Conservation (phyloP, 805 yeast genomes). For the Cyberlindnera xishuangbannaensis region DNA sequence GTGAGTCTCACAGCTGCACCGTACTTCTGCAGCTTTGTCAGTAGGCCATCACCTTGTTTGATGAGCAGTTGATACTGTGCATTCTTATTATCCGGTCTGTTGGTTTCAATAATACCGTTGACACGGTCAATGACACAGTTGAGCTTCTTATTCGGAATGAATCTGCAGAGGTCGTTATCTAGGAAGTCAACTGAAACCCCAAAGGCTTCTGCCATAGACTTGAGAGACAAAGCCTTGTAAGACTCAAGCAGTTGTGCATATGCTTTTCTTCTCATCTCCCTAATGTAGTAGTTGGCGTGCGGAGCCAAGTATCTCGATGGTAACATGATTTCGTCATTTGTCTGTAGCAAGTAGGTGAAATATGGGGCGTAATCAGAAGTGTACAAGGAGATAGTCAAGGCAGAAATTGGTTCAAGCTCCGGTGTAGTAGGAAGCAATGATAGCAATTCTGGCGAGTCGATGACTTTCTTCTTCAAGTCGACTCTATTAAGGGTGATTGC, state of each 20-base stretch:
- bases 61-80: conserved; percentile 85
- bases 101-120: conserved; percentile 91
- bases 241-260: conserved; percentile 92
- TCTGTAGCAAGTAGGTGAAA: conserved; percentile 69
- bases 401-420: conserved; percentile 71
- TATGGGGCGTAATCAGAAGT: conserved; percentile 80
- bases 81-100: conserved; percentile 93
- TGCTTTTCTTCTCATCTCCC: conserved; percentile 93
- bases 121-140: conserved; percentile 96
- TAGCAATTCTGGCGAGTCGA: conserved; percentile 91
- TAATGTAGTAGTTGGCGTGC: conserved; percentile 78
- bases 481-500: conserved; percentile 76
- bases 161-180: conserved; percentile 81
- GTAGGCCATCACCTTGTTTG: conserved; percentile 86
- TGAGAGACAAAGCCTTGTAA: conserved; percentile 82
- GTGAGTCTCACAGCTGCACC: conserved; percentile 95
- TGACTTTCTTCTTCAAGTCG: conserved; percentile 74
- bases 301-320: conserved; percentile 62
- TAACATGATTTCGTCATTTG: conserved; percentile 65
- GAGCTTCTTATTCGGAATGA: conserved; percentile 88
- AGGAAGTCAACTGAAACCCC: conserved; percentile 84
- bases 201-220: conserved; percentile 91
- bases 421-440: conserved; percentile 69
- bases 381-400: conserved; percentile 80
- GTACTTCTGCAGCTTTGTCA: conserved; percentile 92